Evolutionary conservation across 495 filamentous ascomycete genomes (phyloP).

Genomic region (Penicillium desertorum): DNA sequence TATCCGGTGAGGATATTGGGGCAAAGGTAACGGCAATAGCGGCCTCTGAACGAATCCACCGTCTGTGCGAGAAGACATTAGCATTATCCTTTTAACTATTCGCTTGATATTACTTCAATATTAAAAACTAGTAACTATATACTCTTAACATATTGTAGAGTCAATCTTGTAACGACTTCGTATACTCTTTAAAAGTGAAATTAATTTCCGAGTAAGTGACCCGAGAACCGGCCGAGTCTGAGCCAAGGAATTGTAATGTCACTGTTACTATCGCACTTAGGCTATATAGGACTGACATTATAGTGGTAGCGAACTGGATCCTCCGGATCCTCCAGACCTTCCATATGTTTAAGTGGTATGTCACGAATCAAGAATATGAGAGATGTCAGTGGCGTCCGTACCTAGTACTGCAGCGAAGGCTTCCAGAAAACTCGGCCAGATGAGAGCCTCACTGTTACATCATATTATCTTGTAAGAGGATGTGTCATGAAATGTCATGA

Average conservation of each 20-base stretch:
- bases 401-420: conserved; percentile 24
- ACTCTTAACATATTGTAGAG: too few relatives aligned
- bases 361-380: background rate
- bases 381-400: conserved; percentile 5
- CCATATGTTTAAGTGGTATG: background rate
- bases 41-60: background rate
- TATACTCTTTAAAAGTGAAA: too few relatives aligned
- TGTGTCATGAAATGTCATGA: background rate
- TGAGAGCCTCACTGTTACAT: conserved; percentile 19
- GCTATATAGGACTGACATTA: too few relatives aligned
- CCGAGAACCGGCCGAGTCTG: background rate
- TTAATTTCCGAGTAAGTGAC: background rate
- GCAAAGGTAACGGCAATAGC: conserved; percentile 4
- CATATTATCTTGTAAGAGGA: conserved; percentile 1
- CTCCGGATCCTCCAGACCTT: too few relatives aligned
- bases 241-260: too few relatives aligned
- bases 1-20: conserved; percentile 18
- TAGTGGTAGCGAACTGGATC: background rate
- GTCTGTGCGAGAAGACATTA: background rate
- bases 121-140: too few relatives aligned
- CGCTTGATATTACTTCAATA: too few relatives aligned
- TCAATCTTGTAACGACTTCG: too few relatives aligned
- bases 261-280: too few relatives aligned
- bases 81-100: background rate
- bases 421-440: conserved; percentile 25